Percentiles rank a stretch among this genome's conserved stretches.
Evolutionary conservation across 1,139 yeast species (phyloP).

Genomic region (Saccharomyces hybrid): DNA sequence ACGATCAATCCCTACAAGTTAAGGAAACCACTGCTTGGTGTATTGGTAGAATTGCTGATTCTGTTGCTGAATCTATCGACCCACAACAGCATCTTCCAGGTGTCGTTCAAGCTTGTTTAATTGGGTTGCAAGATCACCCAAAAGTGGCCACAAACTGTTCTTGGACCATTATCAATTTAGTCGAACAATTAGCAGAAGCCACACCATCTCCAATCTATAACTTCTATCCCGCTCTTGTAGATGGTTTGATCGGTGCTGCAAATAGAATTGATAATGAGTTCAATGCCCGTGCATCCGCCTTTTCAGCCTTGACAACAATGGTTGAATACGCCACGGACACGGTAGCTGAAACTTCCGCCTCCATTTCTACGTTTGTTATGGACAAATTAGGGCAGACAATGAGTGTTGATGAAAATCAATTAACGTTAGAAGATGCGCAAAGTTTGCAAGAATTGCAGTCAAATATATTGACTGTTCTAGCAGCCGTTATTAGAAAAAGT

Average conservation of each 20-base stretch:
- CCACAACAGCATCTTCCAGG: constrained; percentile 54
- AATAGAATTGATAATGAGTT: constrained; percentile 72
- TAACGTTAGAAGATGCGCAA: constrained; percentile 61
- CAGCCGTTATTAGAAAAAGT: constrained; percentile 80
- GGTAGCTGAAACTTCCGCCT: constrained; percentile 59
- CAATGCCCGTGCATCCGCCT: constrained; percentile 90
- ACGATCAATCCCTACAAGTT: constrained; percentile 71
- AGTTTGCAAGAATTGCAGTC: constrained; percentile 85
- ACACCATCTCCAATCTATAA: constrained; percentile 61
- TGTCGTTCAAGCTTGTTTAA: constrained; percentile 61
- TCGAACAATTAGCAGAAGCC: constrained; percentile 72
- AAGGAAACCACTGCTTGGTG: constrained; percentile 99
- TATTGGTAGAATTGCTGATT: constrained; percentile 89
- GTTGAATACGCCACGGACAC: constrained; percentile 69
- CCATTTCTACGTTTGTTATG: constrained; percentile 68
- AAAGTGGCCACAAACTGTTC: constrained; percentile 92
- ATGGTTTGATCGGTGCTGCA: constrained; percentile 61
- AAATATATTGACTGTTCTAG: constrained; percentile 75
- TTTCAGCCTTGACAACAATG: constrained; percentile 80
- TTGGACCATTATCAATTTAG: constrained; percentile 89
- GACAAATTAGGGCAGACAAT: constrained; percentile 63
- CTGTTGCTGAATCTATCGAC: constrained; percentile 72
- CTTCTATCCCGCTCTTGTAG: constrained; percentile 61
- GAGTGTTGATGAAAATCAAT: constrained; percentile 43
- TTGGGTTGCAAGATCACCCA: constrained; percentile 82